Percentiles rank a stretch among this genome's conserved stretches.
phyloP scores from a whole-genome alignment of 2,329 filamentous ascomycete genomes.

The Epichloe sp. region DNA sequence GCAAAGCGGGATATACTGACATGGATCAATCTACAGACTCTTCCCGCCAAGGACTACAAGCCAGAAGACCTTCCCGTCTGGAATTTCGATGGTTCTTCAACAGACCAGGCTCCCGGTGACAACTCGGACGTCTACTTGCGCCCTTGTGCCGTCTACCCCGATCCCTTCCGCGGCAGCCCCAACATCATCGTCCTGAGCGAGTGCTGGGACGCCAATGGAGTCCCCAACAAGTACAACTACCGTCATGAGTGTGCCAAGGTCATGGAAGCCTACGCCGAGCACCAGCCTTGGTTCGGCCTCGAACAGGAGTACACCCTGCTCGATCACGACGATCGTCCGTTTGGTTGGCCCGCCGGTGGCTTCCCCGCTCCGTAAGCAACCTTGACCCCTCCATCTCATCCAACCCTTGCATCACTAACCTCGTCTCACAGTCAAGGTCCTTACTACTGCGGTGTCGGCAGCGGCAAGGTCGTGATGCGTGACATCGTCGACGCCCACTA shows the following conservation, averaged over 20 bases:
- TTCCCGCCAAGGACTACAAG: constrained; percentile 35
- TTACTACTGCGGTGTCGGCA: constrained; percentile 77
- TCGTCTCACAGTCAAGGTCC: constrained; percentile 22
- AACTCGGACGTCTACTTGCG: constrained; percentile 97
- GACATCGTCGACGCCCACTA: constrained; percentile 73
- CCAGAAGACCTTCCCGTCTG: constrained; percentile 40
- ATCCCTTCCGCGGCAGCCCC: constrained; percentile 78
- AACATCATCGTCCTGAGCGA: constrained; percentile 92
- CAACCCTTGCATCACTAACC: neutral
- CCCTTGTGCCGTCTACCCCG: constrained; percentile 77
- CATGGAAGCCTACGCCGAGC: constrained; percentile 73
- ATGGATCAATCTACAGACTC: constrained; percentile 25
- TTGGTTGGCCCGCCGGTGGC: constrained; percentile 57
- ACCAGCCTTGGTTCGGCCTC: constrained; percentile 93
- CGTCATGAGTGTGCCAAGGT: constrained; percentile 81
- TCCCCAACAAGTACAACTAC: constrained; percentile 97
- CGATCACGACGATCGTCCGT: constrained; percentile 74
- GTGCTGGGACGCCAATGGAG: constrained; percentile 88
- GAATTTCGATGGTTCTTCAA: constrained; percentile 67
- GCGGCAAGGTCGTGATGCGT: constrained; percentile 93
- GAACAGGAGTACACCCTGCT: constrained; percentile 86
- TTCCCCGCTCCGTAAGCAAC: constrained; percentile 59
- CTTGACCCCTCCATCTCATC: too few relatives aligned
- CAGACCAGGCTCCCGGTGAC: constrained; percentile 80
- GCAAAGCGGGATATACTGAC: neutral